Evolutionary conservation across 2,329 filamentous ascomycete genomes (phyloP).

Genomic region (Xylaria sp.): DNA sequence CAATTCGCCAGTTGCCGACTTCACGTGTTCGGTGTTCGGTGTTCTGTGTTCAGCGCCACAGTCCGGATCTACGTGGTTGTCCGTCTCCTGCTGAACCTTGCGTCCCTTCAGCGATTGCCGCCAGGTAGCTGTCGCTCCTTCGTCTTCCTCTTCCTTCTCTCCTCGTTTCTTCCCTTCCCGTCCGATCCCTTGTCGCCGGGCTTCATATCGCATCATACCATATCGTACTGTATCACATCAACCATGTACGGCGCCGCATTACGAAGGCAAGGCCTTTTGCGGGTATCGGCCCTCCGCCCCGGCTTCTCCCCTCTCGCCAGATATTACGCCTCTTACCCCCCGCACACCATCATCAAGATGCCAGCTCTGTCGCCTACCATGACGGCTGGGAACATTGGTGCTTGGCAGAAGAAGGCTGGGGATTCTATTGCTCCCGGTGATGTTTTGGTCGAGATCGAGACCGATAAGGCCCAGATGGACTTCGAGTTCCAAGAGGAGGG

Average conservation of each 20-base stretch:
- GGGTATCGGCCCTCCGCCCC: conserved; percentile 60
- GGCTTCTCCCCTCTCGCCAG: conserved; percentile 66
- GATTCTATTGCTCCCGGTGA: conserved; percentile 90
- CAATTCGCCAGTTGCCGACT: conserved; percentile 32
- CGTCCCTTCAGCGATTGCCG: conserved; percentile 22
- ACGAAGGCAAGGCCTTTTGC: conserved; percentile 69
- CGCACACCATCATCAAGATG: conserved; percentile 97
- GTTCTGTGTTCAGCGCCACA: conserved; percentile 30
- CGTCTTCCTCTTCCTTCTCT: conserved; percentile 7
- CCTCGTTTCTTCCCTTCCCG: background rate
- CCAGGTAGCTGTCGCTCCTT: conserved; percentile 30
- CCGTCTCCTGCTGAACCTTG: conserved; percentile 28
- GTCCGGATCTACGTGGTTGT: conserved; percentile 35
- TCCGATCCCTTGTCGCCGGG: conserved; percentile 38
- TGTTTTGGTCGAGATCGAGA: conserved; percentile 97
- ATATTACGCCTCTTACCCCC: conserved; percentile 85
- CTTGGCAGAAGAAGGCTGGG: conserved; percentile 97
- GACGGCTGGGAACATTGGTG: conserved; percentile 94
- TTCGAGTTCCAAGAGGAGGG: conserved; percentile 99
- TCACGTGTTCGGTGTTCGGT: conserved; percentile 35
- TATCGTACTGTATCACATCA: conserved; percentile 36
- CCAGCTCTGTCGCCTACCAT: conserved; percentile 97
- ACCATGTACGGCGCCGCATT: conserved; percentile 72
- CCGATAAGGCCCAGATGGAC: conserved; percentile 99
- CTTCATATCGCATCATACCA: conserved; percentile 33